Evolutionary conservation across 192 early-diverging fungal genomes (phyloP).

Genomic region (Entophlyctis helioformis): DNA sequence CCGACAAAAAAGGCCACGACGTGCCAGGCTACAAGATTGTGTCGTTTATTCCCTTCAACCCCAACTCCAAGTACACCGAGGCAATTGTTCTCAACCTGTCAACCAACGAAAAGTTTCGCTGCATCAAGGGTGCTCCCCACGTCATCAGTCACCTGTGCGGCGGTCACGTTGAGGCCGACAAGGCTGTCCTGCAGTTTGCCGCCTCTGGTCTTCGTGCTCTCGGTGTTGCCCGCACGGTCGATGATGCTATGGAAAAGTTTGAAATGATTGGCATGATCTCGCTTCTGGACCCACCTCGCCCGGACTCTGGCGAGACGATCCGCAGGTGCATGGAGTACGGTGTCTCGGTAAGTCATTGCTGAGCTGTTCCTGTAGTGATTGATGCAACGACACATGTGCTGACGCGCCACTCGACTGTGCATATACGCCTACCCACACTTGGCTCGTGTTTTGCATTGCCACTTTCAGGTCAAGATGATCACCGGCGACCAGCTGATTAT

Average conservation of each 20-base stretch:
- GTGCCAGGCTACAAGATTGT: constrained; percentile 82
- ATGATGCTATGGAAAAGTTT: constrained; percentile 54
- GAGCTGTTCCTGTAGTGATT: too few species aligned
- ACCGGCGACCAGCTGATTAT: constrained; percentile 94
- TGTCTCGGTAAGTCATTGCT: constrained; percentile 28
- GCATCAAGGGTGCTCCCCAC: constrained; percentile 89
- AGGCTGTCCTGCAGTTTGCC: constrained; percentile 74
- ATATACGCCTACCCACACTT: too few species aligned
- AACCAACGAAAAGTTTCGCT: constrained; percentile 66
- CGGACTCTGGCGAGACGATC: constrained; percentile 82
- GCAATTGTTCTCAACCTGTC: constrained; percentile 66
- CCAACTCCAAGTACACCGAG: constrained; percentile 79
- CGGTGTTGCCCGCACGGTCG: constrained; percentile 75
- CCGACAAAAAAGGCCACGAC: constrained; percentile 38
- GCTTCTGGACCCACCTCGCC: constrained; percentile 83
- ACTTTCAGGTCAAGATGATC: constrained; percentile 90
- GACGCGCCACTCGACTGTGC: too few species aligned
- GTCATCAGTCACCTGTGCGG: constrained; percentile 64
- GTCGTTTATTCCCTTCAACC: constrained; percentile 82
- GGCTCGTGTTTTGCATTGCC: too few species aligned
- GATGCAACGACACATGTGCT: too few species aligned
- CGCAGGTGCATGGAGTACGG: constrained; percentile 66
- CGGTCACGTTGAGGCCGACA: constrained; percentile 63
- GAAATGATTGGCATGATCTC: constrained; percentile 88
- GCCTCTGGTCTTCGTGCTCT: constrained; percentile 78